Evolutionary conservation across 805 yeast species (phyloP), one percentile per base, ranked within the genome.

Genomic region (Saccharomycopsis capsularis): DNA sequence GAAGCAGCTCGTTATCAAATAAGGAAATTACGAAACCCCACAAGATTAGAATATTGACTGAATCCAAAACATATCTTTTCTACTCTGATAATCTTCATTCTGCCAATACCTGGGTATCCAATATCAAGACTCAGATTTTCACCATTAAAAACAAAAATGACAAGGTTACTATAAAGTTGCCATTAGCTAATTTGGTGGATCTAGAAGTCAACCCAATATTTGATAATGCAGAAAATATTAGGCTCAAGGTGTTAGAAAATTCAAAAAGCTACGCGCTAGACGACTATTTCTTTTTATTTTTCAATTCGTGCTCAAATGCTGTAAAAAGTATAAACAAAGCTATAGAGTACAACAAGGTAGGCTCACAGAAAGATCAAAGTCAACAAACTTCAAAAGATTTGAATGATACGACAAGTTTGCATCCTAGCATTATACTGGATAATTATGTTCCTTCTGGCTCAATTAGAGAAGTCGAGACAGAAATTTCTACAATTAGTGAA

Each of bases 21-120:
- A 13, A 22, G 23, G 34, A 35, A 34, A 4, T 22, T 23, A 30
- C 54, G 11, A 56, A 56, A 27, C 65, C 67, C 1, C 61, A 60
- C 21, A 78, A 82, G 74, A 78, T 90, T 58, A 70, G 73, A 40
- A 65, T 91, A 22, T 63, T 73, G 2, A 80, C 88, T 1, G 78
- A 73, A 38, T 69, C 73, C 27, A 75, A 78, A 54, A 71, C 76
- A 0, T 81, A 81, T 62, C 71, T 73, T 37, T 84, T 90, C 56
- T 74, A 75, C 53, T 85, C 95, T 2, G 96, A 90, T 59, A 79
- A 83, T 22, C 65, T 76, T 15, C 79, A 73, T 53, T 68, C 82
- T 4, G 97, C 97, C 0, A 73, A 85, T 51, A 75, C 81, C 16
- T 91, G 98, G 98, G 81, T 78, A 41, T 79, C 81, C 46, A 67